Percentiles rank a stretch among this genome's conserved stretches.
Conservation (phyloP, 1,284 basidiomycete genomes). For the Tylopilus sp. region DNA sequence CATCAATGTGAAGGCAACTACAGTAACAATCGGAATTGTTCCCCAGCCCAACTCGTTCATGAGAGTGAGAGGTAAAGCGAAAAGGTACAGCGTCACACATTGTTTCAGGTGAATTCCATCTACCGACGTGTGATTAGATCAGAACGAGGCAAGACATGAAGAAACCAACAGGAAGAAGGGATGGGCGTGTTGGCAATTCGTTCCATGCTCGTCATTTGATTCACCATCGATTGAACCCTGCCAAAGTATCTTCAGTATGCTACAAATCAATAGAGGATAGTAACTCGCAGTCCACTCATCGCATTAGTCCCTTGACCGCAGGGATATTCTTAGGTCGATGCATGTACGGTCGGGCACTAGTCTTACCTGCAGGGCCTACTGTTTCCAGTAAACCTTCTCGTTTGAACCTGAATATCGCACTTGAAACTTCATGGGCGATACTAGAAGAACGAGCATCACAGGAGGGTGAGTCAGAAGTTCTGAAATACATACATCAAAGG, state of each 20-base stretch:
- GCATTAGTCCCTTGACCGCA: conserved; percentile 61
- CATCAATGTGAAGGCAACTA: conserved; percentile 86
- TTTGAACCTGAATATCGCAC: conserved; percentile 68
- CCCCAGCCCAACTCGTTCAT: conserved; percentile 76
- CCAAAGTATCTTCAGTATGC: conserved; percentile 12
- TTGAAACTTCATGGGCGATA: conserved; percentile 75
- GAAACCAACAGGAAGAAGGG: conserved; percentile 61
- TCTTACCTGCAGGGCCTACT: conserved; percentile 75
- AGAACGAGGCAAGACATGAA: neutral
- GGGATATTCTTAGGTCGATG: neutral
- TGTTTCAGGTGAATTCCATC: conserved; percentile 90
- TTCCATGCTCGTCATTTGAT: conserved; percentile 82
- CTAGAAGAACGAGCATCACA: conserved; percentile 33
- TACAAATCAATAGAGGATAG: neutral
- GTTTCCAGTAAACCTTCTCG: conserved; percentile 77
- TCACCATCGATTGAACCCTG: conserved; percentile 76
- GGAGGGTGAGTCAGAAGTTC: neutral
- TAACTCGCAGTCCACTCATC: conserved; percentile 58
- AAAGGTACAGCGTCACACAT: conserved; percentile 86
- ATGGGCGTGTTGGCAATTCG: conserved; percentile 83
- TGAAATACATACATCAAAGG: conserved; percentile 62
- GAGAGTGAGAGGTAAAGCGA: conserved; percentile 80
- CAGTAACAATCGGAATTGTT: conserved; percentile 78
- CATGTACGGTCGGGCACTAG: neutral
- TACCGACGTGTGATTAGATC: conserved; percentile 25